These are phyloP conservation scores for Aspergillus quadricinctus DNA, from an alignment of 2,329 filamentous ascomycete species.

Conservation along the genomic window DNA sequence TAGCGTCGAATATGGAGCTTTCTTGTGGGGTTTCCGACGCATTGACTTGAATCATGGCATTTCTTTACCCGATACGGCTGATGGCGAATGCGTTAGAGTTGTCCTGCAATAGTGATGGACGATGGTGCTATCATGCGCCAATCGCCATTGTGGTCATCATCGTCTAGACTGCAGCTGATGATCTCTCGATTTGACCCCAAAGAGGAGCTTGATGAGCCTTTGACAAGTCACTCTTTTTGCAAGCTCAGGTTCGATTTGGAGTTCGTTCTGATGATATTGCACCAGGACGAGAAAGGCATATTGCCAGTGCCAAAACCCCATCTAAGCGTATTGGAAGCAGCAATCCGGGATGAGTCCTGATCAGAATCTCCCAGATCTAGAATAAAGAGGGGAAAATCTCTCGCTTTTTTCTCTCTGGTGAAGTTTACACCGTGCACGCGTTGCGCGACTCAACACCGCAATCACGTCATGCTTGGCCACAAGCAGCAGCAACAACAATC, in stretches of 20 bases:
- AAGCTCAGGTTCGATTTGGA: background rate
- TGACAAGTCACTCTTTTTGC: too few species aligned
- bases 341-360: background rate
- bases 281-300: background rate
- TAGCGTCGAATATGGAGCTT: background rate
- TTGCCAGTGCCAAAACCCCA: too few species aligned
- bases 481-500: background rate
- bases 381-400: background rate
- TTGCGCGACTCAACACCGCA: slow-evolving; percentile 11
- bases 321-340: background rate
- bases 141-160: background rate
- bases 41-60: background rate
- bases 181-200: background rate
- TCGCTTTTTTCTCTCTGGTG: background rate
- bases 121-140: background rate
- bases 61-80: background rate
- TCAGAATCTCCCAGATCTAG: background rate
- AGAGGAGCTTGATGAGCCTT: background rate
- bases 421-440: background rate
- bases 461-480: slow-evolving; percentile 24
- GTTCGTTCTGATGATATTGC: background rate
- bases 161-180: background rate
- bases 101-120: background rate
- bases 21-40: background rate
- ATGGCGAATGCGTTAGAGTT: background rate